phyloP scores from a whole-genome alignment of 192 early-diverging fungal species.

The Coemansia sp. region DNA sequence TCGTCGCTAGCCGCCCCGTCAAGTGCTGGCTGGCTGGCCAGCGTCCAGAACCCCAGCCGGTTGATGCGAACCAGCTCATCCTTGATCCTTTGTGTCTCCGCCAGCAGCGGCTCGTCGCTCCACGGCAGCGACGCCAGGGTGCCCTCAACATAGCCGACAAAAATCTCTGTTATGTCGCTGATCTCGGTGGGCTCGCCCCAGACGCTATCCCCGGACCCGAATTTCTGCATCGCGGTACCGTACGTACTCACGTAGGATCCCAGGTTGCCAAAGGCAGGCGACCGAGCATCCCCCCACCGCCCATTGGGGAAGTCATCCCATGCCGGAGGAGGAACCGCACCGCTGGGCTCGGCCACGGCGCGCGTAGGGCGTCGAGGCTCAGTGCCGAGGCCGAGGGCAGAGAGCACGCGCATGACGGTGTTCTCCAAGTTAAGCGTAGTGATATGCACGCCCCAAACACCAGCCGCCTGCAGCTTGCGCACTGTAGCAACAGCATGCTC shows the following conservation, averaged over 20 bases:
- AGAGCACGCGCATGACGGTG: constrained; percentile 79
- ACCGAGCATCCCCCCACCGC: constrained; percentile 96
- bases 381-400: constrained; percentile 54
- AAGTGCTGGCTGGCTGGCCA: constrained; percentile 95
- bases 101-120: constrained; percentile 68
- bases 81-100: constrained; percentile 72
- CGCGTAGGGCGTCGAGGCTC: not conserved
- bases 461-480: constrained; percentile 55
- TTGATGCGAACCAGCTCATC: constrained; percentile 70
- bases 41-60: constrained; percentile 78
- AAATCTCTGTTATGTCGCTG: constrained; percentile 68
- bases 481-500: constrained; percentile 77
- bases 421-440: constrained; percentile 93
- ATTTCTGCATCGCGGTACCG: constrained; percentile 70
- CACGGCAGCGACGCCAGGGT: constrained; percentile 81
- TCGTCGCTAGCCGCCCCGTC: constrained; percentile 81
- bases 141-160: constrained; percentile 77
- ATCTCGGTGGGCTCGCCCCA: constrained; percentile 73
- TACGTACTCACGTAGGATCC: constrained; percentile 60
- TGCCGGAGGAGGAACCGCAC: not conserved
- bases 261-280: constrained; percentile 79
- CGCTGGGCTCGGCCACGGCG: not conserved
- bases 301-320: constrained; percentile 99
- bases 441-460: constrained; percentile 80
- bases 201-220: constrained; percentile 62